phyloP scores from a whole-genome alignment of 148 eudicot genomes.

The Silene latifolia region DNA sequence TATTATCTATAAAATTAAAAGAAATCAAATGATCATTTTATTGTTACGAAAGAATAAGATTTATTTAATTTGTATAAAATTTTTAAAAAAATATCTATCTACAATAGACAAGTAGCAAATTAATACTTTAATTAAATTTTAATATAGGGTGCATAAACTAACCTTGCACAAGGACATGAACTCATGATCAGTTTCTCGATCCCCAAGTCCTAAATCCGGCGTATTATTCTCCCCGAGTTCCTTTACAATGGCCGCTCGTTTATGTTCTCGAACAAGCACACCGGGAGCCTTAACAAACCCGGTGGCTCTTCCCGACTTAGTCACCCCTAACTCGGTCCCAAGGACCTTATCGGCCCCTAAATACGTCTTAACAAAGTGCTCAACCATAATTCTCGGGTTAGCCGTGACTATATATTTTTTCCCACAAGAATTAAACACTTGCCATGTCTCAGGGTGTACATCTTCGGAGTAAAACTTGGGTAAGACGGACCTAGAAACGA shows the following conservation, averaged over 20 bases:
- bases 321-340: conserved; percentile 33
- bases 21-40: too few relatives aligned
- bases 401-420: conserved; percentile 41
- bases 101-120: too few relatives aligned
- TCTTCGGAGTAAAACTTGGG: conserved; percentile 39
- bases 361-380: conserved; percentile 30
- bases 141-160: neutral
- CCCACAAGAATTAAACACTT: conserved; percentile 27
- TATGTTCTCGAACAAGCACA: conserved; percentile 58
- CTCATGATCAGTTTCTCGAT: conserved; percentile 55
- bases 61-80: too few relatives aligned
- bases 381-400: conserved; percentile 42
- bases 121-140: too few relatives aligned
- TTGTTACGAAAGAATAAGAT: too few relatives aligned
- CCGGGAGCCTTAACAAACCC: conserved; percentile 35
- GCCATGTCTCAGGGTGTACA: conserved; percentile 28
- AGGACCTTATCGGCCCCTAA: conserved; percentile 28
- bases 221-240: conserved; percentile 37
- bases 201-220: conserved; percentile 79
- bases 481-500: conserved; percentile 55
- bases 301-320: conserved; percentile 5
- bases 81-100: too few relatives aligned
- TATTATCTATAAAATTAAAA: too few relatives aligned
- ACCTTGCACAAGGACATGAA: conserved; percentile 94
- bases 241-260: conserved; percentile 36